Percentiles rank a stretch among this genome's conserved stretches.
These are phyloP conservation scores for Rhodosporidiobolus odoratus DNA, from an alignment of 768 basidiomycete species.

Conservation along the genomic window DNA sequence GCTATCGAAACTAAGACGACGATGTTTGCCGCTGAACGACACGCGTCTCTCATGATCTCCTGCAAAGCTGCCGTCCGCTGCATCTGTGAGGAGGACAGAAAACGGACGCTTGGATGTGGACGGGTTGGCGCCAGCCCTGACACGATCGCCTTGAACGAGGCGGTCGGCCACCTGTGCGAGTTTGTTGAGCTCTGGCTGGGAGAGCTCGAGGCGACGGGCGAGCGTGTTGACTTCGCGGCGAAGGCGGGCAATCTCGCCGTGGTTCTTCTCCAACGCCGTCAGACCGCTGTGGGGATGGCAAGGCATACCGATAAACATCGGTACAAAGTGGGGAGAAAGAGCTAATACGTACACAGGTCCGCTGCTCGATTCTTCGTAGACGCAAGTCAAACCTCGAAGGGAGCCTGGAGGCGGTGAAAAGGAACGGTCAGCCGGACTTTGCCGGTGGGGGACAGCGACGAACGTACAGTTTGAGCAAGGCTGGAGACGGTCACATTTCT, in stretches of 20 bases:
- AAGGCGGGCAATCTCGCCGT: constrained; percentile 2
- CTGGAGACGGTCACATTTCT: background rate
- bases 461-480: constrained; percentile 5
- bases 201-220: background rate
- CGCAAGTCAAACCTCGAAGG: background rate
- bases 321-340: too few relatives aligned
- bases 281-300: background rate
- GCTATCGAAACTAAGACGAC: too few relatives aligned
- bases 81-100: background rate
- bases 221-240: background rate
- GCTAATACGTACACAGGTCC: background rate
- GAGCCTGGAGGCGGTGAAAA: background rate
- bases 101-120: background rate
- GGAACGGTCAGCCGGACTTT: background rate
- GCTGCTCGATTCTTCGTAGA: background rate
- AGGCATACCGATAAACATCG: background rate
- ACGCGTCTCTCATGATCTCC: too few relatives aligned
- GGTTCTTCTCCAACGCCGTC: background rate
- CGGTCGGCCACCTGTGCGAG: background rate
- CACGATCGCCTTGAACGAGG: background rate
- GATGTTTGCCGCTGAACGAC: too few relatives aligned
- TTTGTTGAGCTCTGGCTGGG: background rate
- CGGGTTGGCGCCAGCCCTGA: background rate
- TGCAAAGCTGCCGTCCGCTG: background rate
- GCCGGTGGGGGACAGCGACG: too few relatives aligned